Base-by-base conservation (phyloP, 495 filamentous ascomycete genomes). In the Neurospora sp. region DNA sequence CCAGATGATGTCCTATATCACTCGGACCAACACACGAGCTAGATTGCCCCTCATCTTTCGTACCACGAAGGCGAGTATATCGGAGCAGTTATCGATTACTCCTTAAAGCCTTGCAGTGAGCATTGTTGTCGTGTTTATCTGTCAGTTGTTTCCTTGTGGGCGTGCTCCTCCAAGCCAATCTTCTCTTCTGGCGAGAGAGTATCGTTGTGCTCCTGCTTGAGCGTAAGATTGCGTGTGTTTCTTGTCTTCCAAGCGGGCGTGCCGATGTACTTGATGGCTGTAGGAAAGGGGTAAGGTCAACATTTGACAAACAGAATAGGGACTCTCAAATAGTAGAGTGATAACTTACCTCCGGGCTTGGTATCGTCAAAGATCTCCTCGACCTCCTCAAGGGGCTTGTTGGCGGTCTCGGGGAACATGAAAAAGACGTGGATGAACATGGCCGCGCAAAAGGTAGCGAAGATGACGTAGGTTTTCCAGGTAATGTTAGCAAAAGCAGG, bases 321-420 rank as follows among this genome's bases (percentile, higher is more conserved):
- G 18, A 16, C 0, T 16, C 14, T 12, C 38, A 37, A 27, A 46
- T 7, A n/a, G 10, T 4, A 31, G 31, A 6, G 11, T 37, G 16
- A 22, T 10, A 12, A 75, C 75, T 73, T 72, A 79, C 78, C 70
- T 42, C 77, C 78, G 10, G 75, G 73, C 73, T 73, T 71, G 35
- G 69, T 69, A 70, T 85, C 77, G 68, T 89, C 89, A 78, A 95
- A 95, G 75, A 93, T 89, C 44, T 80, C 83, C 68, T 91, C 90
- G 20, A 93, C 85, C 75, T 94, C 92, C 74, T 94, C 93, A 4
- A 94, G 86, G 14, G 91, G 90, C 85, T 93, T 93, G 70, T 91
- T 91, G n/a, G 87, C 86, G 0, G 92, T 94, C 80, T 96, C 92
- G 1, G 92, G 93, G 85, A 95, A 93, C 75, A 92, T 81, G 82